phyloP scores from a whole-genome alignment of 345 rosid genomes.

The Eucalyptus sideroxylon region DNA sequence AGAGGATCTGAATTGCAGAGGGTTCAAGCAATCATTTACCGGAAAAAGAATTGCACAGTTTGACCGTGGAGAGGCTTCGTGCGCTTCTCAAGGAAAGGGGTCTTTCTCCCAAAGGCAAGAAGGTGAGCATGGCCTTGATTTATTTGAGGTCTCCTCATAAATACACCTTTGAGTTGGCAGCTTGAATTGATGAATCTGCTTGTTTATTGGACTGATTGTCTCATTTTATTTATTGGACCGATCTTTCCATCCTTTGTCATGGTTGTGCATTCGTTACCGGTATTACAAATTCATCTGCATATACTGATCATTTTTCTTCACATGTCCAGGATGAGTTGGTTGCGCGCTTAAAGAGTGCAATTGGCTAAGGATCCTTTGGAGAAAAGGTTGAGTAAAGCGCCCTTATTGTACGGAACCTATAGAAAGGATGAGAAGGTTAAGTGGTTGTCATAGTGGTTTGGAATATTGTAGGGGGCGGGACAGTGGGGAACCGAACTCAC shows the following conservation, averaged over 20 bases:
- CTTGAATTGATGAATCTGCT: neutral
- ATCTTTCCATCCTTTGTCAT: neutral
- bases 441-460: neutral
- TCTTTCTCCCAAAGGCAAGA: conserved; percentile 71
- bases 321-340: conserved; percentile 80
- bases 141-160: neutral
- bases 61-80: conserved; percentile 85
- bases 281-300: neutral
- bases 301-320: neutral
- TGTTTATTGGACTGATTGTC: neutral
- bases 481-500: neutral
- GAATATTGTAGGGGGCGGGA: neutral
- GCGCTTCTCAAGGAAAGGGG: conserved; percentile 70
- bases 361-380: conserved; percentile 1
- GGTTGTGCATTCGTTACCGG: neutral
- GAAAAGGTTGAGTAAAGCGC: neutral
- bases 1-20: conserved; percentile 15
- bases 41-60: conserved; percentile 54
- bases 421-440: neutral
- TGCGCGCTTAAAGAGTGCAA: conserved; percentile 49
- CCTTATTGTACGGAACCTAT: neutral
- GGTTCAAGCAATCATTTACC: conserved; percentile 48
- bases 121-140: conserved; percentile 30
- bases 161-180: neutral
- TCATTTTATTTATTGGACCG: neutral